Evolutionary conservation across 768 basidiomycete genomes (phyloP), one percentile per base, ranked within the genome.

Genomic region (Boletellus ananiceps): DNA sequence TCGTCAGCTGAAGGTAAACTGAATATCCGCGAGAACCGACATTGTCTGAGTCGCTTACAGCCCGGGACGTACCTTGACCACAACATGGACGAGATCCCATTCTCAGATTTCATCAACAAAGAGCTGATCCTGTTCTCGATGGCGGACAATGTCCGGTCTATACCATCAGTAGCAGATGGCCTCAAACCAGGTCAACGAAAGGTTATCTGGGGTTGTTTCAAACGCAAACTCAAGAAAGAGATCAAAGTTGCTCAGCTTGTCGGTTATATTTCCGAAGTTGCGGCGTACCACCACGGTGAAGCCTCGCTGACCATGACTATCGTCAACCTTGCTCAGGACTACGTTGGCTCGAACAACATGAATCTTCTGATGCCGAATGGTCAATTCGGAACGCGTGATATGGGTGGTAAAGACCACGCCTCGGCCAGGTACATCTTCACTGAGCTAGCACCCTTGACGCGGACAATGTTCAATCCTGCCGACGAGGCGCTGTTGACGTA

Each of bases 111-210:
- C 66, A 95, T 99, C 72, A 97, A 99, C 75, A 91, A 84, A 69
- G 96, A 99, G 64, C 72, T 99, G 40, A 97, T 99, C 51, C 77
- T 97, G 23, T 99, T 97, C 78, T 99, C 96, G 1, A 97, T 98
- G 92, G 96, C 96, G 4, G 96, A 99, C 64, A 98, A 98, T 61
- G 81, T 96, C 55, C 93, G 96, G 48, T 99, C 96, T 4, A 98
- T 99, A 57, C 96, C 96, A 2, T 96, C 88, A 0, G 79, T 91
- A 14, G 83, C 84, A 12, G 96, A 98, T 64, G 96, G 96, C 39
- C 74, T 99, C 49, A 99, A 99, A 69, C 95, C 96, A 35, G 94
- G 93, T 66, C 96, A 99, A 63, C 78, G 96, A 34, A 99, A 99
- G 66, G 91, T 99, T 38, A 80, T 98, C 29, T 98, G 93, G 83